Evolutionary conservation across 2,329 filamentous ascomycete species (phyloP).

Genomic region (Exophiala dermatitidis): DNA sequence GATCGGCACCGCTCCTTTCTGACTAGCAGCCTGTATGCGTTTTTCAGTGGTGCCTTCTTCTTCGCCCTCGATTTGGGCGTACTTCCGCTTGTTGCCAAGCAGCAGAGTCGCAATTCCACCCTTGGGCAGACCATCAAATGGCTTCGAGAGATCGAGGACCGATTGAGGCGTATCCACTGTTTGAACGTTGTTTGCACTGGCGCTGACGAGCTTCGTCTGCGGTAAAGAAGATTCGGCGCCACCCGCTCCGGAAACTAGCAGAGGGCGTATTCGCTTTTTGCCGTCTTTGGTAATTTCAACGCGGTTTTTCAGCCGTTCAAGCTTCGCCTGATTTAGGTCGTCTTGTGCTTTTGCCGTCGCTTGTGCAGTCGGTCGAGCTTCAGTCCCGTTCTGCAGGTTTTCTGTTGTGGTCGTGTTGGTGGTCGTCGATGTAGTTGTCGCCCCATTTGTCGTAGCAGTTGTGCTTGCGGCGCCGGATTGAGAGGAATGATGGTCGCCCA

Average conservation of each 20-base stretch:
- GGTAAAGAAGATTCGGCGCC: constrained; percentile 81
- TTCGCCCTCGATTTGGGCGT: constrained; percentile 63
- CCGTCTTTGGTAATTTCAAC: constrained; percentile 95
- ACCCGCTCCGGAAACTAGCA: constrained; percentile 84
- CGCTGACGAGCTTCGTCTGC: constrained; percentile 77
- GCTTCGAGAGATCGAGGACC: constrained; percentile 82
- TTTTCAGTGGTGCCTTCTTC: constrained; percentile 60
- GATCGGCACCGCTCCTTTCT: constrained; percentile 65
- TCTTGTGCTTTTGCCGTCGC: constrained; percentile 30
- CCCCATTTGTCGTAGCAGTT: constrained; percentile 39
- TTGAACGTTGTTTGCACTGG: constrained; percentile 48
- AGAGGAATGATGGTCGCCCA: constrained; percentile 68
- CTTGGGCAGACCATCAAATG: constrained; percentile 84
- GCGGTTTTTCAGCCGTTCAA: constrained; percentile 73
- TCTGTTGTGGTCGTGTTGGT: constrained; percentile 41
- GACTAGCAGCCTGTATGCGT: constrained; percentile 50
- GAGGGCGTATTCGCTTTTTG: constrained; percentile 87
- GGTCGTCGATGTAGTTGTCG: constrained; percentile 31
- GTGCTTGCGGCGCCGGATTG: constrained; percentile 33
- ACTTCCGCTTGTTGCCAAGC: constrained; percentile 87
- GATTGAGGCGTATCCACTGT: constrained; percentile 58
- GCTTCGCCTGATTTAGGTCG: constrained; percentile 52
- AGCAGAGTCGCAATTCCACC: constrained; percentile 80
- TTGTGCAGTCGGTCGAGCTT: constrained; percentile 22
- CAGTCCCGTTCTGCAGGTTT: constrained; percentile 33